These are phyloP conservation scores for Schwanniomyces sp. DNA, from an alignment of 805 yeast species.

Conservation along the genomic window DNA sequence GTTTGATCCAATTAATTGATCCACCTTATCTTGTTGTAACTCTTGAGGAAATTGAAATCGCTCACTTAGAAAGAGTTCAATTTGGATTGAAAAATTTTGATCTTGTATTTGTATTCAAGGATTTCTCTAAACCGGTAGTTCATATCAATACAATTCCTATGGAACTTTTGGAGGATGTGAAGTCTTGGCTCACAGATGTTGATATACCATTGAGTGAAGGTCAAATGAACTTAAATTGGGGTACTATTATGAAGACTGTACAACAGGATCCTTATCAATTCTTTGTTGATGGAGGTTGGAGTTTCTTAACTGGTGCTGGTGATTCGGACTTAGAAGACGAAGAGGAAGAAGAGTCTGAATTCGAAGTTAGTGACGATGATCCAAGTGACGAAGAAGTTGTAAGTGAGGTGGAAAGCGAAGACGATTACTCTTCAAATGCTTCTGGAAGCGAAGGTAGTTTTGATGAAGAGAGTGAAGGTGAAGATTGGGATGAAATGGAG, in stretches of 20 bases:
- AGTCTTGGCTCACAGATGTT: slow-evolving; percentile 96
- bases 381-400: slow-evolving; percentile 63
- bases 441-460: slow-evolving; percentile 31
- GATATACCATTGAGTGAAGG: slow-evolving; percentile 95
- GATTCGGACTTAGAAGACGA: slow-evolving; percentile 67
- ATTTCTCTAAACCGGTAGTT: slow-evolving; percentile 80
- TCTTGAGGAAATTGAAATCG: slow-evolving; percentile 87
- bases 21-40: slow-evolving; percentile 94
- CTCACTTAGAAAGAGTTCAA: slow-evolving; percentile 95
- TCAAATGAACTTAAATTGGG: slow-evolving; percentile 94
- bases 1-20: slow-evolving; percentile 89
- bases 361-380: slow-evolving; percentile 62
- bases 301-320: slow-evolving; percentile 84
- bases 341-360: slow-evolving; percentile 69
- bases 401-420: slow-evolving; percentile 48
- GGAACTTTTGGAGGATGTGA: slow-evolving; percentile 86
- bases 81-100: slow-evolving; percentile 96
- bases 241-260: slow-evolving; percentile 90
- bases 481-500: slow-evolving; percentile 65
- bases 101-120: slow-evolving; percentile 94
- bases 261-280: slow-evolving; percentile 91
- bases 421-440: slow-evolving; percentile 40
- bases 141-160: slow-evolving; percentile 95
- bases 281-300: slow-evolving; percentile 95
- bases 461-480: slow-evolving; percentile 44